A percentile compares a stretch with the other conserved stretches of the same genome.
Conservation (phyloP, 108 stramenopile genomes). For the Conticribra guillardii region DNA sequence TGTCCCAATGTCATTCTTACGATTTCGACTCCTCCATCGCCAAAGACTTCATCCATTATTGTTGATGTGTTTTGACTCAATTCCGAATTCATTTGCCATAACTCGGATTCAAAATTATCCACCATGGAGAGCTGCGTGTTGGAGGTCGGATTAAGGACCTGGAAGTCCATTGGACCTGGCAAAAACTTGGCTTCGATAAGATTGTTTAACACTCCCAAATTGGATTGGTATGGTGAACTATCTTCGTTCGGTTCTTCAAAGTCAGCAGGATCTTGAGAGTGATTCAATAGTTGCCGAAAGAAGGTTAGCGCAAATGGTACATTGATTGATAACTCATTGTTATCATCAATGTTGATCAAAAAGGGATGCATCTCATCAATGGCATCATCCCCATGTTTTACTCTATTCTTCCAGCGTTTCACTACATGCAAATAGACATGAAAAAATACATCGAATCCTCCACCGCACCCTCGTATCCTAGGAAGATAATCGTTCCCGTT, state of each 20-base stretch:
- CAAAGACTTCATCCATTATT: slow-evolving; percentile 32
- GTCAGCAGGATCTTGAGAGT: neutral
- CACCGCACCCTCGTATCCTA: slow-evolving; percentile 59
- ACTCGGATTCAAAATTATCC: slow-evolving; percentile 29
- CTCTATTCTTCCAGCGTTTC: slow-evolving; percentile 39
- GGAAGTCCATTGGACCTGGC: slow-evolving; percentile 56
- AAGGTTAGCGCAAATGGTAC: slow-evolving; percentile 67
- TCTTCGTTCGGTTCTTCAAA: slow-evolving; percentile 5
- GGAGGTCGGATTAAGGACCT: slow-evolving; percentile 7
- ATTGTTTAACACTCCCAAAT: slow-evolving; percentile 56
- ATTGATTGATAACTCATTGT: slow-evolving; percentile 67
- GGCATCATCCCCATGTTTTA: slow-evolving; percentile 3
- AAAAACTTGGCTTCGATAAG: slow-evolving; percentile 59
- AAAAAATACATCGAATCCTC: slow-evolving; percentile 61
- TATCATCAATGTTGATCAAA: slow-evolving; percentile 59
- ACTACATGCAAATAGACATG: slow-evolving; percentile 42
- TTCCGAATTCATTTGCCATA: slow-evolving; percentile 24
- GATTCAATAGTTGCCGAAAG: slow-evolving; percentile 47
- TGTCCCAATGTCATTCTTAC: slow-evolving; percentile 41
- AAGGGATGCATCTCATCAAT: slow-evolving; percentile 50
- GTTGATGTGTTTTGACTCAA: slow-evolving; percentile 7
- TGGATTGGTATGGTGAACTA: slow-evolving; percentile 13
- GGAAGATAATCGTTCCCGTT: slow-evolving; percentile 94
- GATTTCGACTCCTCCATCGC: slow-evolving; percentile 32
- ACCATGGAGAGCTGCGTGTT: neutral